A percentile compares a stretch with the other conserved stretches of the same genome.
These are phyloP conservation scores for Fusarium foetens DNA, from an alignment of 2,329 filamentous ascomycete genomes.

Conservation along the genomic window DNA sequence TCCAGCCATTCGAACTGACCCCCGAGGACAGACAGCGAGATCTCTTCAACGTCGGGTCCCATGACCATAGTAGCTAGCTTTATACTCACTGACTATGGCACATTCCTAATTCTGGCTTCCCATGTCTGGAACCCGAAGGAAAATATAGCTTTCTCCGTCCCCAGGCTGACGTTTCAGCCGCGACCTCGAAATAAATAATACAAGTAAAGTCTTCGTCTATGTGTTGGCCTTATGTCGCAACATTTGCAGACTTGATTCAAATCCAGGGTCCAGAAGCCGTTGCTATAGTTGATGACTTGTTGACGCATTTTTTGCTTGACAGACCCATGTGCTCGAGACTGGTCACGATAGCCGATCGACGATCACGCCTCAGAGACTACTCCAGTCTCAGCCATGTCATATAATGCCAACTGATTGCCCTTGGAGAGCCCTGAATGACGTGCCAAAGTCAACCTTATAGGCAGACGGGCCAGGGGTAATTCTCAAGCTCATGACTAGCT, in stretches of 20 bases:
- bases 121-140: not conserved
- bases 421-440: slow-evolving; percentile 29
- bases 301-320: slow-evolving; percentile 21
- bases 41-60: not conserved
- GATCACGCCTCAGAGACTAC: slow-evolving; percentile 33
- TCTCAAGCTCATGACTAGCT: slow-evolving; percentile 27
- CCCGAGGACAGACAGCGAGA: not conserved
- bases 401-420: not conserved
- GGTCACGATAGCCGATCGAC: slow-evolving; percentile 43
- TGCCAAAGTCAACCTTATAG: slow-evolving; percentile 14
- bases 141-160: slow-evolving; percentile 1
- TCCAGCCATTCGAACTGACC: not conserved
- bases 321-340: slow-evolving; percentile 21
- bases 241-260: not conserved
- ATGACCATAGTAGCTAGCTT: not conserved
- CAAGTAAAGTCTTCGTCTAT: not conserved
- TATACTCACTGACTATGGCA: not conserved
- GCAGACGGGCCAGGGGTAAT: not conserved
- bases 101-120: not conserved
- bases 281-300: not conserved
- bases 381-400: slow-evolving; percentile 18
- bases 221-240: not conserved
- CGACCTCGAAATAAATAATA: not conserved
- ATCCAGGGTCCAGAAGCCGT: not conserved
- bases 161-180: not conserved